These are phyloP conservation scores for Euptelea pleiosperma DNA, from an alignment of 164 flowering plant species.

Conservation along the genomic window DNA sequence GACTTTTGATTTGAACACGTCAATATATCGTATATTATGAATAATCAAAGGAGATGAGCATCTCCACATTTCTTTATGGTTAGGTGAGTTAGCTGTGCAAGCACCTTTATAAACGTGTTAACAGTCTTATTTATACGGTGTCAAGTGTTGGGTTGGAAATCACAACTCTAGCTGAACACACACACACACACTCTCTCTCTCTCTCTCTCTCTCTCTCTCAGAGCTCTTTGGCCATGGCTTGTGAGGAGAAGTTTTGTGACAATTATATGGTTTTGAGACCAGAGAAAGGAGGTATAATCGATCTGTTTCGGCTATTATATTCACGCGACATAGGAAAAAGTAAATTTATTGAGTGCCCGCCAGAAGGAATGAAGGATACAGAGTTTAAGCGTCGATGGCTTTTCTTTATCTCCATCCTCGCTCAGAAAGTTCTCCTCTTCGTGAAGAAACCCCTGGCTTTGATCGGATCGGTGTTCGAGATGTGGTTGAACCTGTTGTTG, in stretches of 20 bases:
- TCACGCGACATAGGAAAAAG: conserved; percentile 19
- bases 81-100: too few species aligned
- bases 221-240: conserved; percentile 14
- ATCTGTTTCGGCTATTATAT: conserved; percentile 31
- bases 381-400: conserved; percentile 38
- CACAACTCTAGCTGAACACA: too few species aligned
- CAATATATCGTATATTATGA: too few species aligned
- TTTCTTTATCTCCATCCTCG: conserved; percentile 39
- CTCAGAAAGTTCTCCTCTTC: conserved; percentile 31
- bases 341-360: conserved; percentile 31
- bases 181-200: too few species aligned
- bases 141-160: too few species aligned
- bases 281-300: conserved; percentile 30
- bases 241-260: conserved; percentile 15
- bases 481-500: conserved; percentile 40
- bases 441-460: conserved; percentile 27
- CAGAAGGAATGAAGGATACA: conserved; percentile 4
- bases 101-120: too few species aligned
- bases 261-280: conserved; percentile 37
- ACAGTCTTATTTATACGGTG: too few species aligned
- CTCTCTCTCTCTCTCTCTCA: too few species aligned
- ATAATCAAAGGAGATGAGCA: too few species aligned
- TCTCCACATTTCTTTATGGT: too few species aligned
- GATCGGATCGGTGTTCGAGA: conserved; percentile 30
- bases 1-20: too few species aligned